Base-by-base conservation (phyloP, 257 asterid species). In the Salvia hispanica region DNA sequence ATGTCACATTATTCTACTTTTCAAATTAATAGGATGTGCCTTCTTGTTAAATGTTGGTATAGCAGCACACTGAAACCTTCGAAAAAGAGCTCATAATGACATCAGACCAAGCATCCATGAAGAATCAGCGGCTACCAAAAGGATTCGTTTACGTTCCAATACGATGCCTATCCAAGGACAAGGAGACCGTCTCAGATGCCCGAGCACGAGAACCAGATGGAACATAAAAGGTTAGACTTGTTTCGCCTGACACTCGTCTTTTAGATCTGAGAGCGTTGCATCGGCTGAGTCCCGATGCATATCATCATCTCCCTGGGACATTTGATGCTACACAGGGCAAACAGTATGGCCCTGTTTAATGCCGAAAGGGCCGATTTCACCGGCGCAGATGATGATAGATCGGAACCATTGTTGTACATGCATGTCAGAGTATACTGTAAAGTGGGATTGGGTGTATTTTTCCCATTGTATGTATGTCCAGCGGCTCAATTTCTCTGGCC, bases 71-170 rank as follows among this genome's bases (percentile, higher is more conserved):
- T 5, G 98, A 90, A 76, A 86, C 93, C 13, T 86, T 92, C 67
- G 96, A 81, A 52, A 89, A 86, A 73, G 98, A 92, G 83, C 80
- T 92, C 33, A 76, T 86, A 43, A 89, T 92, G 96, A 92, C 98
- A 47, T 89, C 98, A 28, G 96, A 92, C 79, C 96, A 89, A 82
- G 96, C 98, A 58, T 77, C 96, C 4, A 70, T 87, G 86, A 92
- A 83, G 83, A 92, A 92, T 62, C 96, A 87, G 73, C 86, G 95
- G 70, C 78, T 89, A 39, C 98, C 98, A 6, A 87, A 89, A 66
- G 98, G 95, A 65, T 89, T 80, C 10, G 98, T 92, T 28, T 89
- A 92, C 77, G 95, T 89, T 61, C 98, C 96, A 7, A 63, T 92
- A 55, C 81, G 84, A 63, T 78, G 84, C 80, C 83, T 89, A 71